Base-by-base conservation (phyloP, 805 yeast species). In the Sugiyamaella smithiae region DNA sequence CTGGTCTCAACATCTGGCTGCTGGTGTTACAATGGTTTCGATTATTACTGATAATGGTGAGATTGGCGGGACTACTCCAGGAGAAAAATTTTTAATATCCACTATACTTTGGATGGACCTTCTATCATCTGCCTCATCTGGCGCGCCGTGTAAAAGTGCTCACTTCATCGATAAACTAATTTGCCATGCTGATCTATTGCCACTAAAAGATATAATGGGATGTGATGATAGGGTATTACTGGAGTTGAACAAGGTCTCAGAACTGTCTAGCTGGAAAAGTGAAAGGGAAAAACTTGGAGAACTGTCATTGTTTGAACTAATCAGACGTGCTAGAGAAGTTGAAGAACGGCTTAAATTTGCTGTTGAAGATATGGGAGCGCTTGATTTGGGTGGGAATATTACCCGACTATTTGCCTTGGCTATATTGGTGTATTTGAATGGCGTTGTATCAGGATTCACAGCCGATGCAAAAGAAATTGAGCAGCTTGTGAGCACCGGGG, bases 191-290 rank as follows among this genome's bases (percentile, higher is more conserved):
- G n/a, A 25, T 16, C 12, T 48, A 2, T 16, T 43, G 12, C 43
- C 50, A n/a, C 33, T 48, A 23, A 38, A 45, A 17, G 28, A 32
- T 14, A n/a, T 48, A n/a, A 48, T 48, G 51, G 51, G 51, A 12
- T 48, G 51, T 25, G 20, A 43, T 4, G 25, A 24, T 9, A 23
- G 14, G 5, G 43, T 48, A 22, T 28, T 48, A 17, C 19, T 44
- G 14, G 49, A 33, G 32, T 24, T 48, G 19, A 32, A 48, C 26
- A 40, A 48, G 17, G 49, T 48, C n/a, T 29, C 43, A 23, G 24
- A 43, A 31, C 26, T 48, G 5, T 14, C 12, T 19, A 8, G 19
- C 14, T 40, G 46, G 43, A 42, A 36, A 29, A 26, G 8, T 7
- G 32, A 40, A 7, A 36, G 11, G 14, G 37, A 11, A n/a, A n/a